Base-by-base conservation (phyloP, 805 yeast species). In the Suhomyces sp. region DNA sequence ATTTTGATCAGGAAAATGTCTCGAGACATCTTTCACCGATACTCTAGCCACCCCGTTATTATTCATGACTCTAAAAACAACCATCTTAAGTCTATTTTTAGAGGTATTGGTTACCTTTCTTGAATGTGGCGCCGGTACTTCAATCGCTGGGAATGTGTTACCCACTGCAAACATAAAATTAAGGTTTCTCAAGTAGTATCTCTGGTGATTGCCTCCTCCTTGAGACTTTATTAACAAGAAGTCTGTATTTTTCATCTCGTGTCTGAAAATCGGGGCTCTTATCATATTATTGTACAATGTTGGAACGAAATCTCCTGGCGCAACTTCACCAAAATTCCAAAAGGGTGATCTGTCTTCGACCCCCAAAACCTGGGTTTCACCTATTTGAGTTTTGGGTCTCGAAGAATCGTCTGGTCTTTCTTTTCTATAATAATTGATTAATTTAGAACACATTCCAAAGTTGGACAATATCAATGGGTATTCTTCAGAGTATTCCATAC, bases 321-420 rank as follows among this genome's bases (percentile, higher is more conserved):
- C 97, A 6, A 94, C 98, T 72, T 88, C 89, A 1, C 99, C 99
- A 73, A 91, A 94, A 68, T 92, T 94, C 98, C 99, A 94, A 67
- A 94, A 94, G 10, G 99, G 97, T 6, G 97, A 89, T 61, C 96
- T 81, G 70, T 94, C 99, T 66, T 92, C 97, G 1, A 90, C 89
- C n/a, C 97, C 97, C 36, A 94, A 75, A 2, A 94, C 97, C 70
- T 89, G 94, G 0, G 98, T 94, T 67, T 94, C 99, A 45, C 99
- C 99, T 42, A 91, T 79, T 1, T 90, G 82, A 26, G 91, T 76
- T 63, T 92, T 93, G 0, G 98, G 98, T 55, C 98, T 82, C 5
- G 88, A 78, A 4, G 83, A 81, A 67, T 94, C 99, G 48, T 88
- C 91, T 13, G 86, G 90, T 54, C 77, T 77, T 55, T 82, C 83